Evolutionary conservation across 2,329 filamentous ascomycete genomes (phyloP).

Genomic region (Pleomassaria siparia): DNA sequence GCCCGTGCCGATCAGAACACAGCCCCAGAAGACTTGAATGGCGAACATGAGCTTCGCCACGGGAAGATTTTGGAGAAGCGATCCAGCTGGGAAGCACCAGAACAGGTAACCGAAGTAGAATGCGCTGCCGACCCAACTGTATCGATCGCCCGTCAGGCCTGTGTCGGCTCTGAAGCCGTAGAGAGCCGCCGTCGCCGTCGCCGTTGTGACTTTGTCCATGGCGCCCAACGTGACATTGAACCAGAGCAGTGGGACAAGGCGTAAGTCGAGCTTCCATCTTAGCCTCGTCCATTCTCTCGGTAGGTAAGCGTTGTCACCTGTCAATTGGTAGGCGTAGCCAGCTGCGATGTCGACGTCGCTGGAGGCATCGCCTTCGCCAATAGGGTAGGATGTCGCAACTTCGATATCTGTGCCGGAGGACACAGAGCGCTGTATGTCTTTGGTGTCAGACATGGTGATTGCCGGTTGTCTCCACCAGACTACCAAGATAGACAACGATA

Average conservation of each 20-base stretch:
- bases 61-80: constrained; percentile 21
- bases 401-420: background rate
- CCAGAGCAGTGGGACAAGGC: constrained; percentile 46
- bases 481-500: background rate
- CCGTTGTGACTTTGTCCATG: constrained; percentile 22
- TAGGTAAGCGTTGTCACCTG: constrained; percentile 31
- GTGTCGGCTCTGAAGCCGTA: constrained; percentile 26
- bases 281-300: constrained; percentile 24
- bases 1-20: constrained; percentile 17
- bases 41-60: constrained; percentile 21
- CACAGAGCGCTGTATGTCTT: background rate
- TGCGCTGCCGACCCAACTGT: constrained; percentile 24
- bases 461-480: background rate
- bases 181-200: constrained; percentile 23
- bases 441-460: background rate
- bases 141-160: constrained; percentile 23
- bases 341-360: constrained; percentile 29
- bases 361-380: background rate
- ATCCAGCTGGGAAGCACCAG: constrained; percentile 20
- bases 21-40: constrained; percentile 16
- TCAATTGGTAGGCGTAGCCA: constrained; percentile 27
- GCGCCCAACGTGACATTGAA: constrained; percentile 26
- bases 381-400: background rate
- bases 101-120: constrained; percentile 28
- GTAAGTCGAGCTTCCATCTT: constrained; percentile 47